Base-by-base conservation (phyloP, 2,329 filamentous ascomycete species). In the Exophiala sideris region DNA sequence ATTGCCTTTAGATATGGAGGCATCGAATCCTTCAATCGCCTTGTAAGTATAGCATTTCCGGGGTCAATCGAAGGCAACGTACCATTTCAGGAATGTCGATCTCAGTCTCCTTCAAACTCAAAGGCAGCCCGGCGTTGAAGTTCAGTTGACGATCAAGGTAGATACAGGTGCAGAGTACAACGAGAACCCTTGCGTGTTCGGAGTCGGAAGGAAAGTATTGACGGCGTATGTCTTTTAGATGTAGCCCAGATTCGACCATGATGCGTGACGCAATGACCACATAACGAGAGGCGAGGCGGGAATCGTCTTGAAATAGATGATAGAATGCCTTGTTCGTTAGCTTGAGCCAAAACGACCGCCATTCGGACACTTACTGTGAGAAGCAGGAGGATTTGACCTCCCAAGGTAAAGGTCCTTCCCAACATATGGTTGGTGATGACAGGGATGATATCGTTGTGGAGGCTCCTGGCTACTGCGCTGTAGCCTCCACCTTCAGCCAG, bases 111-210 rank as follows among this genome's bases (percentile, higher is more conserved):
- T 50, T 55, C 41, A 55, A n/a, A 18, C 21, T 51, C 10, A 55
- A 45, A 10, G 52, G 52, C 18, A 55, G 32, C 2, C 52, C 52
- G 12, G 52, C 52, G 29, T 55, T 55, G 41, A 55, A 55, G 44
- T 55, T 55, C 12, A 55, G 41, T 46, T 55, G 52, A 11, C 52
- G 48, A 40, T 55, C 52, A 20, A 55, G 47, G 16, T 46, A 45
- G 24, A 51, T 39, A 47, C 47, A 55, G 7, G 52, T 50, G n/a
- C 16, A 45, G 3, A 55, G 44, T 2, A 55, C 47, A 24, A 42
- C 39, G n/a, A 55, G 47, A 4, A 55, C 33, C 35, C 41, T 40
- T n/a, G 52, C 18, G 14, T 41, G 41, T 12, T 50, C 52, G 1
- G 33, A 8, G 4, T 21, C 34, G 3, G 14, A 20, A 42, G 42